phyloP scores from a whole-genome alignment of 495 filamentous ascomycete genomes.

The Hypoxylon perforatum region DNA sequence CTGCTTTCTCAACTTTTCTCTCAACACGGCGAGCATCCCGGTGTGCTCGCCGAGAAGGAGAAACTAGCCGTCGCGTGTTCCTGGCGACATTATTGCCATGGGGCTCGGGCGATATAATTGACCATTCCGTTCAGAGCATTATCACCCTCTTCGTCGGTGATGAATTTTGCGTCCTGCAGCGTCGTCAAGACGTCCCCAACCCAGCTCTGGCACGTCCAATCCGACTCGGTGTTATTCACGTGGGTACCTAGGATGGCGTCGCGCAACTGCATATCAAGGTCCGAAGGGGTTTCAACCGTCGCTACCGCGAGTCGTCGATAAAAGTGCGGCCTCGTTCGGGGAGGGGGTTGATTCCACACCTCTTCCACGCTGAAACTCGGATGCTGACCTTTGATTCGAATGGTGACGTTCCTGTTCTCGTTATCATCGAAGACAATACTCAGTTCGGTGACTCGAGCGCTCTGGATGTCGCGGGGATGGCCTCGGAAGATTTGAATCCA shows the following conservation, averaged over 20 bases:
- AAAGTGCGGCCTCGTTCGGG: conserved; percentile 45
- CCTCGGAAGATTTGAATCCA: conserved; percentile 45
- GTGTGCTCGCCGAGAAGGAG: conserved; percentile 22
- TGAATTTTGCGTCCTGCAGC: conserved; percentile 45
- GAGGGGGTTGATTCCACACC: conserved; percentile 42
- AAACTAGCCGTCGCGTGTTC: conserved; percentile 4
- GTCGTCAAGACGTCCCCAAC: conserved; percentile 47
- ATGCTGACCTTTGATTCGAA: conserved; percentile 44
- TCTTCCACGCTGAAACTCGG: conserved; percentile 43
- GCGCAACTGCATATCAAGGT: conserved; percentile 39
- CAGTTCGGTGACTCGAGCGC: conserved; percentile 44
- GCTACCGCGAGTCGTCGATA: conserved; percentile 45
- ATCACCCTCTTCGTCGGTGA: conserved; percentile 46
- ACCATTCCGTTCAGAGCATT: conserved; percentile 48
- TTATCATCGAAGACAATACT: conserved; percentile 46
- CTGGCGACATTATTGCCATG: conserved; percentile 40
- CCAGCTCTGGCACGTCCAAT: conserved; percentile 47
- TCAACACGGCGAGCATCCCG: conserved; percentile 3
- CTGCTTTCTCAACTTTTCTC: conserved; percentile 10
- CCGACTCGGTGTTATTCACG: conserved; percentile 44
- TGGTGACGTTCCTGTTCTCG: conserved; percentile 44
- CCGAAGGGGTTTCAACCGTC: conserved; percentile 40
- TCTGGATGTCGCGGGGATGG: conserved; percentile 46
- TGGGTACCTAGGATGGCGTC: conserved; percentile 44
- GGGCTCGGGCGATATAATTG: conserved; percentile 46